These are phyloP conservation scores for Cyberlindnera japonica DNA, from an alignment of 805 yeast genomes.

Conservation along the genomic window DNA sequence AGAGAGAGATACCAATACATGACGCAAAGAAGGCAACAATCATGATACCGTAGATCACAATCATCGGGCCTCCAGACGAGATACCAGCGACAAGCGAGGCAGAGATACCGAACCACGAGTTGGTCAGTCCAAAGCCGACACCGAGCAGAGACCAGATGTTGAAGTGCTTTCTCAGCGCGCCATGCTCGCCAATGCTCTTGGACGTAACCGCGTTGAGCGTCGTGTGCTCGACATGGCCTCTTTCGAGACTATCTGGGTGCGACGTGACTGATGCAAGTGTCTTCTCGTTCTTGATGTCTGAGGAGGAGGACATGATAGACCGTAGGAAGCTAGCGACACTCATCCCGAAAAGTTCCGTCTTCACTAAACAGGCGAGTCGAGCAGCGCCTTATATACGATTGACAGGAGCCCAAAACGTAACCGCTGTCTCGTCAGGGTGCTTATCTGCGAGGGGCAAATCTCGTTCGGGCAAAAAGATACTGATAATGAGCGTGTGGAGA, in stretches of 20 bases:
- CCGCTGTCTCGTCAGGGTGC: background rate
- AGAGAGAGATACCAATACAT: constrained; percentile 46
- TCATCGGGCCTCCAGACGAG: constrained; percentile 54
- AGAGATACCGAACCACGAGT: constrained; percentile 59
- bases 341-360: too few species aligned
- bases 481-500: background rate
- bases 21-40: constrained; percentile 45
- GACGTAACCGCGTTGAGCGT: constrained; percentile 8
- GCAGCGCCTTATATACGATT: background rate
- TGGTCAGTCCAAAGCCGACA: constrained; percentile 57
- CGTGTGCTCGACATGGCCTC: constrained; percentile 16
- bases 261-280: constrained; percentile 2
- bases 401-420: background rate
- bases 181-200: constrained; percentile 12
- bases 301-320: constrained; percentile 8
- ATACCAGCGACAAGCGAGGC: constrained; percentile 54
- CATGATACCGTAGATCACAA: constrained; percentile 53
- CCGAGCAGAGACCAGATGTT: constrained; percentile 48
- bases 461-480: constrained; percentile 2
- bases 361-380: too few species aligned
- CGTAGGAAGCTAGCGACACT: constrained; percentile 4
- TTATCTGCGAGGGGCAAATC: background rate
- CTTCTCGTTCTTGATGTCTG: constrained; percentile 7
- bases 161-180: constrained; percentile 30
- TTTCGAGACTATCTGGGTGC: constrained; percentile 4